These are phyloP conservation scores for Rubus idaeus DNA, from an alignment of 306 rosid species.

Conservation along the genomic window DNA sequence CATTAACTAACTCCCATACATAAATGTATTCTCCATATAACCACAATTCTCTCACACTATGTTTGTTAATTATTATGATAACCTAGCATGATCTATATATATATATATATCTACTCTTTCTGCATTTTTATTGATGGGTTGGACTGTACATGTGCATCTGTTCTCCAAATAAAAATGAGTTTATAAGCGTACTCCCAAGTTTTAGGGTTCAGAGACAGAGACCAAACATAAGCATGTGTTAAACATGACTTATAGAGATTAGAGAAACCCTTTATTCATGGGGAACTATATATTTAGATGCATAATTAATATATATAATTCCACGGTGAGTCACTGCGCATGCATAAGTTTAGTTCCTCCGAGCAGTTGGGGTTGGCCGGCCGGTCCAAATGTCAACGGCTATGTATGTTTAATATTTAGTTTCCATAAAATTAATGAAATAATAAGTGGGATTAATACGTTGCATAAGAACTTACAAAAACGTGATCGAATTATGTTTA, in stretches of 20 bases:
- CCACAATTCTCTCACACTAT: neutral
- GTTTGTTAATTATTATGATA: neutral
- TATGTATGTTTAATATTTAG: neutral
- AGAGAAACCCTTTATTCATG: neutral
- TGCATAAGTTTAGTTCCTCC: conserved; percentile 12
- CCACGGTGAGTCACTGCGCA: neutral
- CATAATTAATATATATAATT: neutral
- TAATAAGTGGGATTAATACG: neutral
- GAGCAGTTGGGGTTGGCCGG: neutral
- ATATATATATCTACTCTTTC: neutral
- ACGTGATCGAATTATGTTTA: neutral
- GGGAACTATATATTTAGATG: neutral
- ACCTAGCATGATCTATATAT: neutral
- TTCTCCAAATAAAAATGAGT: neutral
- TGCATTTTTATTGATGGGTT: neutral
- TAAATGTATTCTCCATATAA: neutral
- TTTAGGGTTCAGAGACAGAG: neutral
- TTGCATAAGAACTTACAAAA: neutral
- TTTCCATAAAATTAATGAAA: neutral
- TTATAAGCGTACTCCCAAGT: neutral
- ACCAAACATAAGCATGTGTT: conserved; percentile 6
- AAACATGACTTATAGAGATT: neutral
- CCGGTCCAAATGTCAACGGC: conserved; percentile 6
- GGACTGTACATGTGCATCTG: neutral
- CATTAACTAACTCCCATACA: neutral